These are phyloP conservation scores for Aspergillus kassunensis DNA, from an alignment of 495 filamentous ascomycete genomes.

Conservation along the genomic window DNA sequence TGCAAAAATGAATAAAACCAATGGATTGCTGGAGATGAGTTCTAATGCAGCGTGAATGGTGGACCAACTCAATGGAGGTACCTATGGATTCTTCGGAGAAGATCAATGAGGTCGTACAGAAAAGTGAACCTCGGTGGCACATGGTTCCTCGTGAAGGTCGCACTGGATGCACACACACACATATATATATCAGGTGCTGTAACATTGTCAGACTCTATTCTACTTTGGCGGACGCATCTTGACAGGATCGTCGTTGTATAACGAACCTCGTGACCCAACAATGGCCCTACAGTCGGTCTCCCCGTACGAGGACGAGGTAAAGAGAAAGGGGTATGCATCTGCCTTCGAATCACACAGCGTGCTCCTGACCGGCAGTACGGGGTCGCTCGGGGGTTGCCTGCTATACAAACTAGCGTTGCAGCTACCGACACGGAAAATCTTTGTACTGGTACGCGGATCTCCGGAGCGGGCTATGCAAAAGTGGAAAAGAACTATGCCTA, in stretches of 20 bases:
- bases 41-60: too few relatives aligned
- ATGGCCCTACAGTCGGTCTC: slow-evolving; percentile 17
- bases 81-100: neutral
- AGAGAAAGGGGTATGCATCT: slow-evolving; percentile 27
- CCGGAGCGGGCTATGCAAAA: slow-evolving; percentile 28
- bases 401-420: slow-evolving; percentile 37
- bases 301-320: slow-evolving; percentile 20
- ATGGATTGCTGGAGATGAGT: too few relatives aligned
- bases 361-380: slow-evolving; percentile 37
- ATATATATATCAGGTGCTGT: neutral
- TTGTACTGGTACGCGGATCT: slow-evolving; percentile 26
- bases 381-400: slow-evolving; percentile 35
- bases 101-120: slow-evolving; percentile 4
- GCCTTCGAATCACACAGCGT: slow-evolving; percentile 29
- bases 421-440: slow-evolving; percentile 33
- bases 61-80: too few relatives aligned
- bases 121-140: slow-evolving; percentile 10
- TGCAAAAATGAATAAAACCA: too few relatives aligned
- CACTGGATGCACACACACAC: neutral
- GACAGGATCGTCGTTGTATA: neutral
- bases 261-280: neutral
- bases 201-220: neutral
- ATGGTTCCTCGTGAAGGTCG: neutral
- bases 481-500: slow-evolving; percentile 30
- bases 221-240: neutral